Conservation (phyloP, 345 rosid species). For the Cardiospermum halicacabum region DNA sequence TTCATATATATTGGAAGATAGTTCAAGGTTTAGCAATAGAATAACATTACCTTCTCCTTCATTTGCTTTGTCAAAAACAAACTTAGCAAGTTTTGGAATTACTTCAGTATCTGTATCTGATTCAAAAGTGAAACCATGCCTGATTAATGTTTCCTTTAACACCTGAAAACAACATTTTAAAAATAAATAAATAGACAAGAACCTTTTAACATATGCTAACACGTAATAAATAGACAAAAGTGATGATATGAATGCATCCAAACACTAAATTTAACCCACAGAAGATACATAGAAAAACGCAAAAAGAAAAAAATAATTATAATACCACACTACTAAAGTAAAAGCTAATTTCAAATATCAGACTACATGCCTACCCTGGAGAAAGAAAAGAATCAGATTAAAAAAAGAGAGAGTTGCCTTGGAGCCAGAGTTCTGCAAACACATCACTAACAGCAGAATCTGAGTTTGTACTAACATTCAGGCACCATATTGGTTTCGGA, state of each 20-base stretch:
- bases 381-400: neutral
- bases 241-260: neutral
- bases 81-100: slow-evolving; percentile 91
- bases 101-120: slow-evolving; percentile 98
- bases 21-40: neutral
- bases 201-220: slow-evolving; percentile 1
- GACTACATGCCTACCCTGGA: neutral
- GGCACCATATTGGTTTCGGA: neutral
- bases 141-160: slow-evolving; percentile 61
- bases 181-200: slow-evolving; percentile 1
- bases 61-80: slow-evolving; percentile 80
- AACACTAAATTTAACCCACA: neutral
- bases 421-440: neutral
- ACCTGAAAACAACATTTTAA: slow-evolving; percentile 57
- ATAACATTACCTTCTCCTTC: slow-evolving; percentile 60
- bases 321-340: neutral
- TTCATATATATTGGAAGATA: slow-evolving; percentile 4
- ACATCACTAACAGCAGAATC: neutral
- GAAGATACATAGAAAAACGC: neutral
- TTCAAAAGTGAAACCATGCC: slow-evolving; percentile 85
- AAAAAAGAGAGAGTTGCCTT: neutral
- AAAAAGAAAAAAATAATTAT: neutral
- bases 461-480: neutral
- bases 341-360: neutral
- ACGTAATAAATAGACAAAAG: neutral